phyloP scores from a whole-genome alignment of 805 yeast species.

The Lipomyces spencermartinsiae region DNA sequence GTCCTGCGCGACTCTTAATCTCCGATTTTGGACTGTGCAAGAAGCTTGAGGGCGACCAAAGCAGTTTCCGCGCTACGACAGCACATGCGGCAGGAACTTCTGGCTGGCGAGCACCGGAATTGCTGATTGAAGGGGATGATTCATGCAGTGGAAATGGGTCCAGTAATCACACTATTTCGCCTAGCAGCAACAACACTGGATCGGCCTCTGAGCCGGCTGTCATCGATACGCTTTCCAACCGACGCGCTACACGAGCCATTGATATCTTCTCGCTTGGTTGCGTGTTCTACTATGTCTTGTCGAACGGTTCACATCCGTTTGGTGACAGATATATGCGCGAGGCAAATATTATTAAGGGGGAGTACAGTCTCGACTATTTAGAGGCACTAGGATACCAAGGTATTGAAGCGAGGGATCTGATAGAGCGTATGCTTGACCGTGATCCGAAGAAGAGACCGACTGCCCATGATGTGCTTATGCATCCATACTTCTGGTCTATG shows the following conservation, averaged over 20 bases:
- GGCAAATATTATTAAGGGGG: conserved; percentile 79
- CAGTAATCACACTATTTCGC: conserved; percentile 13
- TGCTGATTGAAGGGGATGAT: conserved; percentile 53
- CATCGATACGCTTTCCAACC: conserved; percentile 51
- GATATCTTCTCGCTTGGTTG: conserved; percentile 96
- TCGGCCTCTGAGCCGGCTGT: conserved; percentile 47
- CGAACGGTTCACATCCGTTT: conserved; percentile 89
- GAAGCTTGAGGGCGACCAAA: conserved; percentile 87
- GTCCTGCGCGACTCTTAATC: conserved; percentile 72
- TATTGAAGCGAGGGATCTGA: conserved; percentile 74
- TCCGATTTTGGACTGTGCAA: conserved; percentile 97
- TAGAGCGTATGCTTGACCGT: conserved; percentile 69
- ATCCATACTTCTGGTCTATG: conserved; percentile 87
- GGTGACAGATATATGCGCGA: conserved; percentile 92
- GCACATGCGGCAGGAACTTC: conserved; percentile 95
- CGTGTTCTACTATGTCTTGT: conserved; percentile 83
- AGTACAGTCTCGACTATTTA: conserved; percentile 58
- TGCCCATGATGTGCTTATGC: conserved; percentile 69
- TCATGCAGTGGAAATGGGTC: conserved; percentile 2
- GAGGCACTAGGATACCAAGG: conserved; percentile 51
- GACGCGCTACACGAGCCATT: conserved; percentile 82
- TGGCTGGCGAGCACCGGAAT: conserved; percentile 98
- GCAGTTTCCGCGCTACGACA: conserved; percentile 90
- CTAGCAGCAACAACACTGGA: conserved; percentile 22
- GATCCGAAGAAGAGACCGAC: conserved; percentile 77